Base-by-base conservation (phyloP, 75 land plant genomes). In the Cryptomeria japonica region DNA sequence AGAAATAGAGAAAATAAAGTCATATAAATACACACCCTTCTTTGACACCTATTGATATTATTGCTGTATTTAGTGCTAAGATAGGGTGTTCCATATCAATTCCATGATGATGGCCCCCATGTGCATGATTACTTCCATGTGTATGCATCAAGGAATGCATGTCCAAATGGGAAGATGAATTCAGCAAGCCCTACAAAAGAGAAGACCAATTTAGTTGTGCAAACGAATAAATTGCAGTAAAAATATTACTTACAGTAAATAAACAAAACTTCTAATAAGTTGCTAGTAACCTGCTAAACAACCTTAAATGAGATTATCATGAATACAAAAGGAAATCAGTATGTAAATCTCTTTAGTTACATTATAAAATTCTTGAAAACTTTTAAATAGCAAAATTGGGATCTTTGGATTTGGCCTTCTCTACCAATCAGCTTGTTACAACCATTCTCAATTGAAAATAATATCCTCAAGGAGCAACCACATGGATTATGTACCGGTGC, bases 71-170 rank as follows among this genome's bases (percentile, higher is more conserved):
- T 87, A 98, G 93, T 79, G 99, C 99, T 86, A 98, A 91, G 32
- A 88, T 80, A 56, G 94, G 94, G 77, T 98, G 96, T 36, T 96
- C 96, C 96, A 94, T 91, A 78, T 98, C 99, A 55, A 96, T 88
- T 85, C 93, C 96, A 92, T 96, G 98, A 85, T 94, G 94, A 89
- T 96, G 99, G 56, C 87, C 93, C 84, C 88, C 90, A 87, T 90
- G 91, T 42, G 56, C 78, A 88, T 95, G 96, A 83, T 86, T 78
- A 90, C 91, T 92, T n/a, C 22, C 87, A 91, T 93, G 88, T 28
- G 89, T 84, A 64, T 90, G 90, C 75, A 82, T 61, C 91, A 89
- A 34, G 3, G 89, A 87, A 42, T 91, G 91, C 47, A 77, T 84
- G 49, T 87, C 87, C 42, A 78, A 28, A 90, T 94, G 88, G 49